phyloP scores from a whole-genome alignment of 2,329 filamentous ascomycete genomes.

The Whalleya microplaca region DNA sequence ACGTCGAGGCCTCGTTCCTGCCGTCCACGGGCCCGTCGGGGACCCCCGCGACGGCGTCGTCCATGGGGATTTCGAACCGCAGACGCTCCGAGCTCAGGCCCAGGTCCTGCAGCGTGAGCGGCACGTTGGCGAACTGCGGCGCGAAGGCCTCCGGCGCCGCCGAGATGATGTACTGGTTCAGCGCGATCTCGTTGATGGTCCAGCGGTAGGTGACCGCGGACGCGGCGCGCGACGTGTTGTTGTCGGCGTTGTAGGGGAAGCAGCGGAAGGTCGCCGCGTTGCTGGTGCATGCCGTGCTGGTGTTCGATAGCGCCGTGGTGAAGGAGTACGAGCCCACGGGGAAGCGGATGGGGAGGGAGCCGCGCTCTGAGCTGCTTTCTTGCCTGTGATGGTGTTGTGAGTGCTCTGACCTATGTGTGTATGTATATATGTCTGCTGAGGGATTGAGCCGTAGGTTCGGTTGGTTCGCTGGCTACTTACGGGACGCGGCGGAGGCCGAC shows the following conservation, averaged over 20 bases:
- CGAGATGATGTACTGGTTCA: constrained; percentile 54
- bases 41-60: constrained; percentile 55
- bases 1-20: constrained; percentile 47
- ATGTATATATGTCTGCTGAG: neutral
- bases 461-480: constrained; percentile 32
- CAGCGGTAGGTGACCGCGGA: constrained; percentile 61
- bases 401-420: neutral
- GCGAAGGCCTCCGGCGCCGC: constrained; percentile 59
- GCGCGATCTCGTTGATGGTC: constrained; percentile 51
- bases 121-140: constrained; percentile 51
- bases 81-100: constrained; percentile 58
- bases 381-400: neutral
- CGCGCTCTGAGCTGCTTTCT: constrained; percentile 3
- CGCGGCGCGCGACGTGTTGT: constrained; percentile 41
- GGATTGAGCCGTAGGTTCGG: neutral
- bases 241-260: constrained; percentile 59
- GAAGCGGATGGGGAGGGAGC: constrained; percentile 43
- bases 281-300: constrained; percentile 60
- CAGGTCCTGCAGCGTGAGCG: constrained; percentile 18
- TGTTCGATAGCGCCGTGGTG: constrained; percentile 58
- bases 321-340: constrained; percentile 67
- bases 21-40: constrained; percentile 50
- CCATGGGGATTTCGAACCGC: constrained; percentile 58
- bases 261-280: constrained; percentile 64
- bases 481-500: constrained; percentile 42